Conservation (phyloP, 768 basidiomycete genomes). For the Boletus vermiculosoides region DNA sequence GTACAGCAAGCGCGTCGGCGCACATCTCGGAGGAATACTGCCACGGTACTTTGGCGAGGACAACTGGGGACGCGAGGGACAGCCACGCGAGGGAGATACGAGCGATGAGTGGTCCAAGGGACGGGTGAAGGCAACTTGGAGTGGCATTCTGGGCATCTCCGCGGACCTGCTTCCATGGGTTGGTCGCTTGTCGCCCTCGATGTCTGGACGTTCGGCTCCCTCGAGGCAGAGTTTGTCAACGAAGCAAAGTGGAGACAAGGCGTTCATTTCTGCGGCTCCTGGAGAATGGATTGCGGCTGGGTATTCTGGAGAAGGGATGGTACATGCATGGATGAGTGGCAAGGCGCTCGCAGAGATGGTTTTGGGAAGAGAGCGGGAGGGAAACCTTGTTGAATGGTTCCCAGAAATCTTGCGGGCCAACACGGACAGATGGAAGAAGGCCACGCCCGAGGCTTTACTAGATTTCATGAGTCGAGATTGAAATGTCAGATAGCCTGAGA, state of each 20-base stretch:
- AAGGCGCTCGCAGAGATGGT: slow-evolving; percentile 62
- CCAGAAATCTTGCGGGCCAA: slow-evolving; percentile 50
- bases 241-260: background rate
- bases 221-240: background rate
- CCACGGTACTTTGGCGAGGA: slow-evolving; percentile 50
- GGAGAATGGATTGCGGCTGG: slow-evolving; percentile 77
- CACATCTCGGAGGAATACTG: slow-evolving; percentile 46
- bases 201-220: slow-evolving; percentile 43
- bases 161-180: slow-evolving; percentile 68
- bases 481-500: background rate
- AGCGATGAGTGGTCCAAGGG: slow-evolving; percentile 38
- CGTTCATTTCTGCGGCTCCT: slow-evolving; percentile 29
- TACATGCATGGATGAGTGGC: slow-evolving; percentile 66
- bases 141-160: slow-evolving; percentile 63
- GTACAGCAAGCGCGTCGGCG: slow-evolving; percentile 29
- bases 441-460: slow-evolving; percentile 44
- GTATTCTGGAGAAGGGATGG: slow-evolving; percentile 74
- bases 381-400: slow-evolving; percentile 41
- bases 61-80: slow-evolving; percentile 41
- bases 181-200: slow-evolving; percentile 52
- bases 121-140: slow-evolving; percentile 57
- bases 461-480: slow-evolving; percentile 6
- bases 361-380: slow-evolving; percentile 35
- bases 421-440: slow-evolving; percentile 52
- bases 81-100: slow-evolving; percentile 12